phyloP scores from a whole-genome alignment of 139 green algal species.

The Zygnema cylindricum region DNA sequence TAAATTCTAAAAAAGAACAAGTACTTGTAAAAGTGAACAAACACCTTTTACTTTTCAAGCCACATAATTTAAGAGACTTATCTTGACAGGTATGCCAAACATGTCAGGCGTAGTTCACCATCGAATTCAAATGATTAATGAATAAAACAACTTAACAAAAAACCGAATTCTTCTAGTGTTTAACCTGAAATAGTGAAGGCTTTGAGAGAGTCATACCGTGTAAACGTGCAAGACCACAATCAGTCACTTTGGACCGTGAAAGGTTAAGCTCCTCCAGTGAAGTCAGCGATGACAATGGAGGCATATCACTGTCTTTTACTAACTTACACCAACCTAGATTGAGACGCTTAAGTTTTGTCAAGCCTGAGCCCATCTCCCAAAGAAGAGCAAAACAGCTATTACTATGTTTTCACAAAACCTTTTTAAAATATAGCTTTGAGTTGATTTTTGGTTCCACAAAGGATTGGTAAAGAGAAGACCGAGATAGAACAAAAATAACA shows the following conservation, averaged over 20 bases:
- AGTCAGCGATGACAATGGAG: background rate
- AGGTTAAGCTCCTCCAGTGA: conserved; percentile 16
- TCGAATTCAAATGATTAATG: too few relatives aligned
- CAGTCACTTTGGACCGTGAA: conserved; percentile 16
- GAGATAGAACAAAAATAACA: background rate
- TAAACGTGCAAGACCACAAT: background rate
- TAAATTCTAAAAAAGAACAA: too few relatives aligned
- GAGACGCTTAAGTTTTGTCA: conserved; percentile 19
- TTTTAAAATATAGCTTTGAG: conserved; percentile 6
- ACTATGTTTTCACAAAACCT: background rate
- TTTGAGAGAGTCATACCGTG: background rate
- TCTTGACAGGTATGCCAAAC: too few relatives aligned
- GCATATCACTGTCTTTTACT: conserved; percentile 8
- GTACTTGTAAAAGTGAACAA: too few relatives aligned
- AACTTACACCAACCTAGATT: conserved; percentile 35
- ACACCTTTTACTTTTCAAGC: too few relatives aligned
- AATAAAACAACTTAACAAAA: too few relatives aligned
- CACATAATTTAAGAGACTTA: too few relatives aligned
- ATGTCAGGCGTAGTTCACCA: too few relatives aligned
- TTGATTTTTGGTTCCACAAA: too few relatives aligned
- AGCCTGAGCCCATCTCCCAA: background rate
- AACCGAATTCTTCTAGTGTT: too few relatives aligned
- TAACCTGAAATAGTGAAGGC: too few relatives aligned
- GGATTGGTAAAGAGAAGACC: conserved; percentile 3
- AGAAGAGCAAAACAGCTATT: background rate